Evolutionary conservation across 2,329 filamentous ascomycete genomes (phyloP), one percentile per base, ranked within the genome.

Genomic region (Beauveria australis): DNA sequence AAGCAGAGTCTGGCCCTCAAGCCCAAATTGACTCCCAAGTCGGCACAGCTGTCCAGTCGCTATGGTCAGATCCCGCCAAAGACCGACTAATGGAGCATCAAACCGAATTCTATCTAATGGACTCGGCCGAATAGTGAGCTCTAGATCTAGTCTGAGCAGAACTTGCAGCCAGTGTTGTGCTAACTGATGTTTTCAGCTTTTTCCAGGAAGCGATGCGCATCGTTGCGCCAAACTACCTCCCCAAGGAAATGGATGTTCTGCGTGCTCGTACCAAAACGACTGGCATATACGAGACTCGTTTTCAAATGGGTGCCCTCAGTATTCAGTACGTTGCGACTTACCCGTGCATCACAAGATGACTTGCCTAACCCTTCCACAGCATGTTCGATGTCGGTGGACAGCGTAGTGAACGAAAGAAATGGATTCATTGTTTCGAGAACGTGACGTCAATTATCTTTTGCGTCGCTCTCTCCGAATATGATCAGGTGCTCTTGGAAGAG

Each of bases 381-480:
- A 99, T 99, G 94, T 99, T 99, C 72, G 94, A 99, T 74, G 94
- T 99, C 5, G 94, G 94, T 64, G 94, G 94, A 26, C 94, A 99
- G 76, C 82, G 94, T 72, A 97, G 93, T 74, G 94, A 99, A 76
- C 85, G 94, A 64, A 99, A 99, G 81, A 99, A 99, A 79, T 99
- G 94, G 94, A 99, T 99, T 72, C 94, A 99, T 77, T 99, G 94
- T 78, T 99, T 99, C 74, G 94, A 99, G 75, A 97, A 97, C 69
- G 94, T 99, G 69, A 99, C 94, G 48, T 97, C 94, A 4, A 99
- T 99, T 74, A 99, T 99, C 67, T 99, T 99, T 76, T 99, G 94
- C 71, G 94, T 99, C 64, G 94, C 94, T 18, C 78, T 99, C 67
- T 97, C 92, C 78, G 94, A 99, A 76, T 99, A 99, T 73, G 94